Percentiles rank a stretch among this genome's conserved stretches.
These are phyloP conservation scores for Penicillium sp. DNA, from an alignment of 2,329 filamentous ascomycete genomes.

Conservation along the genomic window DNA sequence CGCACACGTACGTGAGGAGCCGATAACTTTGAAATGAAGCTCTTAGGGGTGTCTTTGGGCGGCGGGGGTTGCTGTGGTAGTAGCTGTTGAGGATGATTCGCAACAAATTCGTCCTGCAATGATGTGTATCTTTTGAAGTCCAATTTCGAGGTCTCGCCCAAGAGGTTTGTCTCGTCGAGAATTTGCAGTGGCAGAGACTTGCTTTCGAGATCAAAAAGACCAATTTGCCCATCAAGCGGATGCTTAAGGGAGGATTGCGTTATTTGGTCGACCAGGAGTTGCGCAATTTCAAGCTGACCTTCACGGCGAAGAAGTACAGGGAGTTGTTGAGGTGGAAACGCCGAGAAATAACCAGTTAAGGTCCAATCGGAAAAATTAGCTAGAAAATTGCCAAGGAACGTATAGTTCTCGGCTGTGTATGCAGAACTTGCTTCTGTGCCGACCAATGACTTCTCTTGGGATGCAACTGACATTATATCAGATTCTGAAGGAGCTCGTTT, in stretches of 20 bases:
- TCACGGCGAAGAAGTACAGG: slow-evolving; percentile 37
- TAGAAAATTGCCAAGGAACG: slow-evolving; percentile 40
- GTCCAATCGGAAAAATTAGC: slow-evolving; percentile 42
- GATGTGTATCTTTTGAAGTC: slow-evolving; percentile 39
- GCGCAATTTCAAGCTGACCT: slow-evolving; percentile 39
- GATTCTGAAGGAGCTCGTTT: slow-evolving; percentile 37
- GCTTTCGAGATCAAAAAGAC: slow-evolving; percentile 30
- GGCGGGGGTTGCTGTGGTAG: slow-evolving; percentile 6
- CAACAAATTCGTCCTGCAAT: slow-evolving; percentile 29
- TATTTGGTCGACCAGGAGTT: slow-evolving; percentile 44
- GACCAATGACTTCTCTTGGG: slow-evolving; percentile 26
- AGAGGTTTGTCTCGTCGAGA: slow-evolving; percentile 29
- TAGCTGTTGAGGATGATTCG: slow-evolving; percentile 18
- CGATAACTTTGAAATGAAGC: slow-evolving; percentile 44
- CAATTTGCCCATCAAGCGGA: slow-evolving; percentile 27
- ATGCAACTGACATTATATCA: slow-evolving; percentile 29
- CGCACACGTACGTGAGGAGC: slow-evolving; percentile 55
- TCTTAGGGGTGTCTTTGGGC: slow-evolving; percentile 29
- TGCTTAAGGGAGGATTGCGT: slow-evolving; percentile 46
- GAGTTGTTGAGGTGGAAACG: slow-evolving; percentile 30
- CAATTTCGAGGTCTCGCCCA: slow-evolving; percentile 33
- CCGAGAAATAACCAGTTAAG: slow-evolving; percentile 40
- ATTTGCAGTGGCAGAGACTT: slow-evolving; percentile 24
- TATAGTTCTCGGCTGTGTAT: slow-evolving; percentile 31
- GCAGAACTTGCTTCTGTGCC: slow-evolving; percentile 18